A percentile compares a stretch with the other conserved stretches of the same genome.
These are phyloP conservation scores for Amauroascus verrucosus DNA, from an alignment of 2,329 filamentous ascomycete species.

Conservation along the genomic window DNA sequence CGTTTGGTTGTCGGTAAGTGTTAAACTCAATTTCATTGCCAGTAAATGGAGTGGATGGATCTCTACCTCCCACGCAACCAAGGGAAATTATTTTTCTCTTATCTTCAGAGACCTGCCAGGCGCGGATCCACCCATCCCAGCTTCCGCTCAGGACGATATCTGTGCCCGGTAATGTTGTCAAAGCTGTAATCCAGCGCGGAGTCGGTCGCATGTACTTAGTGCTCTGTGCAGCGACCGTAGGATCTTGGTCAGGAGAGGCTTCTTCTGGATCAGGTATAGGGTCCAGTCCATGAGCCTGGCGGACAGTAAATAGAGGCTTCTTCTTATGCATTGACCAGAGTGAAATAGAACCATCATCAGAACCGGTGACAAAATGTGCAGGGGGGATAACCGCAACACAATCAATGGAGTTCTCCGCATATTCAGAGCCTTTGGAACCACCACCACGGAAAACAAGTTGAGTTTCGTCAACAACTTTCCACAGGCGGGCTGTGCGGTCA, in stretches of 20 bases:
- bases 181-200: slow-evolving; percentile 82
- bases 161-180: slow-evolving; percentile 77
- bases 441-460: slow-evolving; percentile 93
- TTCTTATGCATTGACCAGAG: slow-evolving; percentile 91
- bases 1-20: background rate
- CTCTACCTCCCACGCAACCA: slow-evolving; percentile 50
- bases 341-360: slow-evolving; percentile 76
- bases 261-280: slow-evolving; percentile 56
- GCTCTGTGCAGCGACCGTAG: slow-evolving; percentile 40
- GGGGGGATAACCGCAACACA: slow-evolving; percentile 82
- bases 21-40: slow-evolving; percentile 14
- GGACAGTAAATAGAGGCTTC: slow-evolving; percentile 74
- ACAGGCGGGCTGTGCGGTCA: slow-evolving; percentile 82
- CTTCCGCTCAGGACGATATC: slow-evolving; percentile 84
- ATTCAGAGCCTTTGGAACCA: slow-evolving; percentile 39
- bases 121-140: slow-evolving; percentile 82
- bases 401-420: slow-evolving; percentile 77
- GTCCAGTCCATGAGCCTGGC: slow-evolving; percentile 77
- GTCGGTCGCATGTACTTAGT: slow-evolving; percentile 44
- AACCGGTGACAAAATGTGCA: slow-evolving; percentile 85
- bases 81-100: slow-evolving; percentile 65
- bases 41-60: slow-evolving; percentile 20
- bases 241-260: slow-evolving; percentile 62
- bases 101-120: slow-evolving; percentile 76
- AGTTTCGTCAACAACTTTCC: slow-evolving; percentile 93